phyloP scores from a whole-genome alignment of 257 asterid species.

The Lavandula angustifolia region DNA sequence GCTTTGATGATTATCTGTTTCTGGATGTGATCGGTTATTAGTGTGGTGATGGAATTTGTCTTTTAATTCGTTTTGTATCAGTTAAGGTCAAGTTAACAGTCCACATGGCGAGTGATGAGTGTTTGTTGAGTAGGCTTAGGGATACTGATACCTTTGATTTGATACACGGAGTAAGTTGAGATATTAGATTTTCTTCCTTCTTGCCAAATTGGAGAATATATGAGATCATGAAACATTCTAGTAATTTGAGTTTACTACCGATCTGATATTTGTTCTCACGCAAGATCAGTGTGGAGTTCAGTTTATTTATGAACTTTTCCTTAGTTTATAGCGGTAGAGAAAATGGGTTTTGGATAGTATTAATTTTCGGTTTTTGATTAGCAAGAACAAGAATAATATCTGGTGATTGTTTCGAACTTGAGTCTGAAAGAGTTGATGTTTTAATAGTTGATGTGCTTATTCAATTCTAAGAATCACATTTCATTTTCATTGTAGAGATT shows the following conservation, averaged over 20 bases:
- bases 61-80: too few relatives aligned
- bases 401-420: not conserved
- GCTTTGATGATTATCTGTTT: not conserved
- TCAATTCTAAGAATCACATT: not conserved
- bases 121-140: slow-evolving; percentile 4
- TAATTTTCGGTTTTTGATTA: too few relatives aligned
- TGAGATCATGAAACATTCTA: not conserved
- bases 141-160: slow-evolving; percentile 7
- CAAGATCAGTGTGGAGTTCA: not conserved
- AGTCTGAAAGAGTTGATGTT: slow-evolving; percentile 6
- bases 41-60: not conserved
- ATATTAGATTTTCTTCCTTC: not conserved
- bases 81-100: not conserved
- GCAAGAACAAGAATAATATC: not conserved
- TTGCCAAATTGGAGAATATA: not conserved
- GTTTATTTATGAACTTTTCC: not conserved
- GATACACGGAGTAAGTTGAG: not conserved
- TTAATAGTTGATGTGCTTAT: not conserved
- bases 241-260: not conserved
- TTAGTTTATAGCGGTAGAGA: not conserved
- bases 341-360: not conserved
- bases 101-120: not conserved
- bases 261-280: not conserved
- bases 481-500: not conserved
- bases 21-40: not conserved